Evolutionary conservation across 805 yeast genomes (phyloP).

Genomic region (Blastobotrys terrestris): DNA sequence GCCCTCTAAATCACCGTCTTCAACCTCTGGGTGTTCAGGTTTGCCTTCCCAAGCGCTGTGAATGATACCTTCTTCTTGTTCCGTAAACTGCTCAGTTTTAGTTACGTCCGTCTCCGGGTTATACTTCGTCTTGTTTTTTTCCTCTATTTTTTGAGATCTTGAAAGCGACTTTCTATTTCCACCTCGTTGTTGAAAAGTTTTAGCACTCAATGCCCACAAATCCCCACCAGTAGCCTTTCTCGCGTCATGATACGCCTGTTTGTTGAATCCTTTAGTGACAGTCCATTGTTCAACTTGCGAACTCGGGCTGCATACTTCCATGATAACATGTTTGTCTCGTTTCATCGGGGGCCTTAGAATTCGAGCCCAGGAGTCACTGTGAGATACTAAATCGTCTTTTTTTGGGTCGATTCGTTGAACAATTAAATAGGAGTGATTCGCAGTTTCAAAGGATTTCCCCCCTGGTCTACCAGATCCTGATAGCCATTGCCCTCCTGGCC

Average conservation of each 20-base stretch:
- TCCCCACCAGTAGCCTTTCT: conserved; percentile 82
- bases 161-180: conserved; percentile 20
- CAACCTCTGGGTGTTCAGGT: conserved; percentile 14
- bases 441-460: conserved; percentile 63
- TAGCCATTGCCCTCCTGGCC: conserved; percentile 40
- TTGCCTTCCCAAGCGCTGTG: conserved; percentile 4
- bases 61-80: neutral
- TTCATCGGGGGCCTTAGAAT: conserved; percentile 61
- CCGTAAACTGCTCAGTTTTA: conserved; percentile 2
- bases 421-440: conserved; percentile 69
- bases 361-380: conserved; percentile 56
- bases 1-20: conserved; percentile 8
- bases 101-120: conserved; percentile 1
- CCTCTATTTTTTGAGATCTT: conserved; percentile 3
- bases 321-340: conserved; percentile 72
- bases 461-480: conserved; percentile 76
- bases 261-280: conserved; percentile 69
- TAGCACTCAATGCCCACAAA: conserved; percentile 72
- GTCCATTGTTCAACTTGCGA: conserved; percentile 86
- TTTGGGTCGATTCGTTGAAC: conserved; percentile 43
- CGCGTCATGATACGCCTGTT: conserved; percentile 80
- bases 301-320: conserved; percentile 72
- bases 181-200: conserved; percentile 38
- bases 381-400: conserved; percentile 23
- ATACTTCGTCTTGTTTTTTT: conserved; percentile 4